Conservation (phyloP, 371 early-diverging fungal genomes). For the Lichtheimia corymbifera region DNA sequence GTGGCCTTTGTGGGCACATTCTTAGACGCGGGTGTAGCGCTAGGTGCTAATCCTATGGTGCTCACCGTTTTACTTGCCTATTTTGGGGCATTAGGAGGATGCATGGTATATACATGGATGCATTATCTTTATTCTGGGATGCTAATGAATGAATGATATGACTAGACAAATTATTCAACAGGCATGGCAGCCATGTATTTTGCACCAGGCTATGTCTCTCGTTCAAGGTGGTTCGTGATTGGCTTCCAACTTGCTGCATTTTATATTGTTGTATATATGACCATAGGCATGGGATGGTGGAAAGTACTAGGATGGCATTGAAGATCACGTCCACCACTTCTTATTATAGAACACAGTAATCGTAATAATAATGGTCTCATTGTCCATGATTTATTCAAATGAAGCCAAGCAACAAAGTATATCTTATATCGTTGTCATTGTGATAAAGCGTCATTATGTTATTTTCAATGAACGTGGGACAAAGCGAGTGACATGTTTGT, state of each 20-base stretch:
- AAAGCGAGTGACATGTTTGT: not conserved
- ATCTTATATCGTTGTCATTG: too few relatives aligned
- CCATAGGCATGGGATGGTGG: slow-evolving; percentile 75
- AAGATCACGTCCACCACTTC: not conserved
- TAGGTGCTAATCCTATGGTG: slow-evolving; percentile 61
- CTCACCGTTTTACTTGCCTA: slow-evolving; percentile 63
- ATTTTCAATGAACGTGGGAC: not conserved
- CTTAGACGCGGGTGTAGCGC: slow-evolving; percentile 67
- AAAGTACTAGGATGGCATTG: slow-evolving; percentile 62
- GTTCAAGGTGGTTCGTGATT: slow-evolving; percentile 61
- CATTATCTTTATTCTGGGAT: not conserved
- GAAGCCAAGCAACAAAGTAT: too few relatives aligned
- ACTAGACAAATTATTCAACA: slow-evolving; percentile 64
- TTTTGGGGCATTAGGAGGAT: slow-evolving; percentile 66
- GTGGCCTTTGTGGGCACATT: slow-evolving; percentile 79
- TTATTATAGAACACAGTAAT: not conserved
- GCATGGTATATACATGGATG: slow-evolving; percentile 49
- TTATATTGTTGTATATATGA: slow-evolving; percentile 58
- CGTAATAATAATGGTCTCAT: not conserved
- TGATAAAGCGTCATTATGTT: too few relatives aligned
- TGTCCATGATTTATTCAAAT: not conserved
- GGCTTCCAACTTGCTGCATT: slow-evolving; percentile 57
- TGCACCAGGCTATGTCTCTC: slow-evolving; percentile 59
- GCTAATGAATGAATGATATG: slow-evolving; percentile 1
- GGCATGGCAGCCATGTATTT: slow-evolving; percentile 64